Evolutionary conservation across 1,284 basidiomycete genomes (phyloP), one percentile per base, ranked within the genome.

Genomic region (Melampsora americana): DNA sequence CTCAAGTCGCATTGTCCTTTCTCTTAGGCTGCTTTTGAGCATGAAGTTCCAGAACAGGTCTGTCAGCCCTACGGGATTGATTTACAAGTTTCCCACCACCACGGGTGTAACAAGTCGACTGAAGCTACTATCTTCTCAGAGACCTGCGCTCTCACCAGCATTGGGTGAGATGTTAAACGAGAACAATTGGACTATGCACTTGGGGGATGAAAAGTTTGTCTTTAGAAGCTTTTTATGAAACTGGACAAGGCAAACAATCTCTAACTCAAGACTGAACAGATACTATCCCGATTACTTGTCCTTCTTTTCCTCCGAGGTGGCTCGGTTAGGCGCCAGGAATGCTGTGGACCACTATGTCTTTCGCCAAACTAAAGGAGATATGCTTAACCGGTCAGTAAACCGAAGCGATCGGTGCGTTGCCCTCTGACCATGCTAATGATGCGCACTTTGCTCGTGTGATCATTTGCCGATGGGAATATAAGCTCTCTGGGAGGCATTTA

Each of bases 221-320:
- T 20, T 53, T 5, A 23, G 16, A 20, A 20, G 3, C 50, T 20
- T 16, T 53, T 53, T 23, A 23, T 53, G 14, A 53, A 5, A 53
- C 50, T 23, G 16, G 4, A 53, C 14, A 16, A 23, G 5, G 35
- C 5, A 35, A 35, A 35, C 35, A 35, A 35, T 3, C 35, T 35
- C 35, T 35, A 35, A 35, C 35, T 35, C 35, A 3, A 35, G 35
- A 35, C 35, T 35, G 35, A 4, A 5, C 64, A 74, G 71, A 35
- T 74, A 67, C 66, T 74, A 74, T 66, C 46, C 32, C 1, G 66
- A 66, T 28, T 74, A 74, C 44, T 48, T 74, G 50, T 20, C 59
- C 2, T 74, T 74, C 39, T 74, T 66, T 35, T 35, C 16, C 7
- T 5, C 48, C 30, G 71, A 74, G 60, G 44, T 74, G 14, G 28